Base-by-base conservation (phyloP, 176 grass and related monocot species). In the Oropetium thomaeum region DNA sequence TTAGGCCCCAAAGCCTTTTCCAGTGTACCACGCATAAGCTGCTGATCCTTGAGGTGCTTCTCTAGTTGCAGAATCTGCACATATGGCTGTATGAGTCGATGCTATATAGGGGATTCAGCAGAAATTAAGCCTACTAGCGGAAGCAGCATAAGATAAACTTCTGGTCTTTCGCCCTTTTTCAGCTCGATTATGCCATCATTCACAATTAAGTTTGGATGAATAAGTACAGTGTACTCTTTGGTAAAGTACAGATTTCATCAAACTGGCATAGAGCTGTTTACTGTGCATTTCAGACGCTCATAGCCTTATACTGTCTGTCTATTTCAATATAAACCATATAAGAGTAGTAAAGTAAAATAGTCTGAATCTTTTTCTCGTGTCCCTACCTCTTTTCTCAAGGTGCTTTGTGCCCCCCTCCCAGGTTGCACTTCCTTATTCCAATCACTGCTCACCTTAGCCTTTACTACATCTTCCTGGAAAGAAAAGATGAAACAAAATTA, bases 1-100 rank as follows among this genome's bases (percentile, higher is more conserved):
- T 66, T 84, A 58, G 88, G 90, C 51, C 89, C 96, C 73, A 96
- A 65, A 73, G 89, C 82, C 55, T 90, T 92, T 83, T 92, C 96
- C 69, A 99, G 84, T 59, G 82, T 48, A 69, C 82, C 85, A 73
- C 92, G 77, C 82, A 95, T 75, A 30, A 65, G 65, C 79, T 88
- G 79, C 71, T 95, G 96, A 88, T 90, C 87, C 79, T 90, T 86
- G 51, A 99, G 78, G 80, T 86, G 82, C 66, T 90, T 90, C 74
- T 96, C 92, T 62, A 99, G 91, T 54, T 80, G 79, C 48, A 90
- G 43, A 85, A 95, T 95, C 96, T 99, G 89, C 54, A 77, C 62
- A 75, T 23, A 44, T 58, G 20, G 75, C 51, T 66, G 31, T 26
- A 61, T 80, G 53, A 83, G 75, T 19, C 44, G 26, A 74, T 44